Conservation (phyloP, 495 filamentous ascomycete species). For the Neurospora intermedia region DNA sequence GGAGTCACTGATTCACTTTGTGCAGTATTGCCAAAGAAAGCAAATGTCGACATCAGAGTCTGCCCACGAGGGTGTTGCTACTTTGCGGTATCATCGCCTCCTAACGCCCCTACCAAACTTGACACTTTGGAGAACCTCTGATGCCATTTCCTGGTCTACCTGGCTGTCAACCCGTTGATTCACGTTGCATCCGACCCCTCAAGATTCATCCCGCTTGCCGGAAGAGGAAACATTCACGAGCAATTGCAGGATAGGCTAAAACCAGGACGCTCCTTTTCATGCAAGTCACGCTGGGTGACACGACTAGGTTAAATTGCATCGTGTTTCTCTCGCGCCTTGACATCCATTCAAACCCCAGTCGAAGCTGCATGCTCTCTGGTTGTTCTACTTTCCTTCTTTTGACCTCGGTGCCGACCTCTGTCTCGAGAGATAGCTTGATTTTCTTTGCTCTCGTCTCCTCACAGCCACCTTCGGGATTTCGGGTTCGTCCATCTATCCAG, state of each 20-base stretch:
- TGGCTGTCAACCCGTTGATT: not conserved
- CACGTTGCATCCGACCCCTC: not conserved
- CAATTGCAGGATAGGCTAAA: constrained; percentile 3
- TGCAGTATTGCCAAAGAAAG: not conserved
- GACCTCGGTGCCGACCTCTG: not conserved
- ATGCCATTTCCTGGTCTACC: not conserved
- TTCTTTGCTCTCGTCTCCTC: not conserved
- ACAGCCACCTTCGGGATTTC: not conserved
- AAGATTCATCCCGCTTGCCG: not conserved
- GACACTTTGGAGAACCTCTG: not conserved
- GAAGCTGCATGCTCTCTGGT: not conserved
- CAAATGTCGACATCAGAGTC: not conserved
- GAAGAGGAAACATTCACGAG: not conserved
- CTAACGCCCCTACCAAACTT: not conserved
- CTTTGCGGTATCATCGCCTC: not conserved
- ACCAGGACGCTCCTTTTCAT: not conserved
- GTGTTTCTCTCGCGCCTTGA: not conserved
- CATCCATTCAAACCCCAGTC: not conserved
- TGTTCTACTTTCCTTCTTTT: not conserved
- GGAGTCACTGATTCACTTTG: not conserved
- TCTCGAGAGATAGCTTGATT: not conserved
- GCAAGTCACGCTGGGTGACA: not conserved
- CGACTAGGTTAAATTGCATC: constrained; percentile 1
- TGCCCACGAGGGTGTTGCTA: not conserved
- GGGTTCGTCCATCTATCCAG: not conserved